phyloP scores from a whole-genome alignment of 2,329 filamentous ascomycete species.

The Botrytis fragariae region DNA sequence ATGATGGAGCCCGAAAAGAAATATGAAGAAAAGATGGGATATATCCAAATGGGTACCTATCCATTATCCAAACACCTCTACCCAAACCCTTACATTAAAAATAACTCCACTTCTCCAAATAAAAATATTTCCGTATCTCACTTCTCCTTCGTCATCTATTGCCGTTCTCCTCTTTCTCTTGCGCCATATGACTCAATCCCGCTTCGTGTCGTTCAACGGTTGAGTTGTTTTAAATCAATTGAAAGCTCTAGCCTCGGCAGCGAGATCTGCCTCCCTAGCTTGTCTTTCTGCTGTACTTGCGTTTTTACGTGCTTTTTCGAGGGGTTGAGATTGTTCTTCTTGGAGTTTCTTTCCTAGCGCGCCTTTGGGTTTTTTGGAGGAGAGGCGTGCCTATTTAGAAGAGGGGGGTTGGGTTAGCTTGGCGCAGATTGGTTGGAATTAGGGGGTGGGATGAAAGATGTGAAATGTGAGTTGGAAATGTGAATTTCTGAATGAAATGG shows the following conservation, averaged over 20 bases:
- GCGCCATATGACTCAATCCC: background rate
- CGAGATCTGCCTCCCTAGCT: slow-evolving; percentile 63
- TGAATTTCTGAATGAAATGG: no score
- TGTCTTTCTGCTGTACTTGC: slow-evolving; percentile 62
- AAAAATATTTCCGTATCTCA: background rate
- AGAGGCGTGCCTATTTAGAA: background rate
- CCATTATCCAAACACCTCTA: background rate
- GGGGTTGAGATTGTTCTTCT: slow-evolving; percentile 73
- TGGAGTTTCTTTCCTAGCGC: slow-evolving; percentile 67
- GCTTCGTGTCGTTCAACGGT: background rate
- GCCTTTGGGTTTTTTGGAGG: slow-evolving; percentile 5
- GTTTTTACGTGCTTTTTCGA: slow-evolving; percentile 64
- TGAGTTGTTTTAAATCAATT: slow-evolving; percentile 48
- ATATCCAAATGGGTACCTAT: background rate
- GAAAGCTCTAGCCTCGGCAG: slow-evolving; percentile 55
- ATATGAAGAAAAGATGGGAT: background rate
- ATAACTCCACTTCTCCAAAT: background rate
- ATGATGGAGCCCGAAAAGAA: background rate
- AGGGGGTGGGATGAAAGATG: no score
- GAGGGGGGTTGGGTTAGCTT: background rate
- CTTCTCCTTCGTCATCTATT: background rate
- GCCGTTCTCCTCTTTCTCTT: background rate
- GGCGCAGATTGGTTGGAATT: background rate
- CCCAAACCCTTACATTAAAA: background rate
- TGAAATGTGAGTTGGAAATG: no score